Evolutionary conservation across 1,284 basidiomycete genomes (phyloP).

Genomic region (Violaceomyces palustris): DNA sequence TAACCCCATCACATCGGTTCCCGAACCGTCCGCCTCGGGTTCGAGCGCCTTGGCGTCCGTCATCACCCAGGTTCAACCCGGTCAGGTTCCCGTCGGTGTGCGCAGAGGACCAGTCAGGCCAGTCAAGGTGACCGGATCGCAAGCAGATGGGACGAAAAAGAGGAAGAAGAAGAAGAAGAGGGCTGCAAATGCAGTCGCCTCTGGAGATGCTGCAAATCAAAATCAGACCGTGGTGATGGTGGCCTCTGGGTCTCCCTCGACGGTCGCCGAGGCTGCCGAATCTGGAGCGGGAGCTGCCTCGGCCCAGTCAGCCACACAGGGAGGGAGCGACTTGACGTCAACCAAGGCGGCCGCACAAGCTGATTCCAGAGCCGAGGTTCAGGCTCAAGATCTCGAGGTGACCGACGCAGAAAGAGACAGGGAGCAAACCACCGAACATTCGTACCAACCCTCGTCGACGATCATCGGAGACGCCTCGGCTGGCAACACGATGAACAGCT

Average conservation of each 20-base stretch:
- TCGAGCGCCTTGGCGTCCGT: conserved; percentile 25
- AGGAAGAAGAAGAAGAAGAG: conserved; percentile 22
- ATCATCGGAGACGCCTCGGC: conserved; percentile 13
- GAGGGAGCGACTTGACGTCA: neutral
- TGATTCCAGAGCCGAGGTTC: neutral
- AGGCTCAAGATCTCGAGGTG: neutral
- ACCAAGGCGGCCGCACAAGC: neutral
- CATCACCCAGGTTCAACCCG: conserved; percentile 41
- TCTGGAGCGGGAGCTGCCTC: conserved; percentile 12
- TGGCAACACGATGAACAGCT: conserved; percentile 8
- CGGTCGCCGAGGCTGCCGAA: conserved; percentile 17
- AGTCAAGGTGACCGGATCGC: conserved; percentile 3
- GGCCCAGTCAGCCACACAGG: neutral
- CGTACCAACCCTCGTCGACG: conserved; percentile 17
- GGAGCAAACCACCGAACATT: conserved; percentile 2
- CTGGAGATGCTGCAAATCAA: conserved; percentile 6
- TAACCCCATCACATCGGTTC: conserved; percentile 33
- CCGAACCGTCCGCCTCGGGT: conserved; percentile 32
- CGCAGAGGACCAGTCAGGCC: conserved; percentile 15
- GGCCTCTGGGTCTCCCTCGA: conserved; percentile 12
- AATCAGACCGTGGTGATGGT: conserved; percentile 14
- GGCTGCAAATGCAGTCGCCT: conserved; percentile 1
- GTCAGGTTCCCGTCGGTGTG: conserved; percentile 9
- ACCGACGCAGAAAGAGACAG: neutral
- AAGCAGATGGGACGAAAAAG: conserved; percentile 4